Evolutionary conservation across 2,329 filamentous ascomycete genomes (phyloP), one percentile per base, ranked within the genome.

Genomic region (Talaromyces pinophilus): DNA sequence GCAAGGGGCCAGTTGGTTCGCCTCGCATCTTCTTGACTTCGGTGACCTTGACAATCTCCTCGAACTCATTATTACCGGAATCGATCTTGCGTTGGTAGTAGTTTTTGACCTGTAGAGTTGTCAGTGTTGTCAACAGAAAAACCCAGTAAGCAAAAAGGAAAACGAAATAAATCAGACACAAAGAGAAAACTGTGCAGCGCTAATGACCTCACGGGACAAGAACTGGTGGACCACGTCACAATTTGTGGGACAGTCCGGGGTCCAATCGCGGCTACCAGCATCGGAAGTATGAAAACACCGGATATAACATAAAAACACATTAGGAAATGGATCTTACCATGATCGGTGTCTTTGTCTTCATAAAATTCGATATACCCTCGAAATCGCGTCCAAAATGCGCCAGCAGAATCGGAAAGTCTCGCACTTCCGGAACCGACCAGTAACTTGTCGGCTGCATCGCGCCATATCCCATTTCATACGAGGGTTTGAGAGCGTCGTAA

Each of bases 261-360:
- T 7, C 54, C n/a, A 57, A 57, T 57, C 33, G 30, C 33, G n/a
- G 54, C n/a, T 17, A 22, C 33, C 54, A 57, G 33, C 54, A 22
- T 38, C n/a, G 54, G 33, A 57, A 25, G 54, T 38, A 57, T 40
- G 13, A 55, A 57, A 57, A 38, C 33, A 25, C 33, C 54, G 11
- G 10, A 57, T 38, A 54, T 30, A 54, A 28, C 6, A 33, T 6
- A 30, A 30, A 30, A 30, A 25, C 17, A 54, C 10, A 22, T 38
- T 35, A 19, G 13, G 17, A 35, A 4, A 35, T 35, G 1, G 10
- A 57, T 38, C 79, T 70, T 76, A 84, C 82, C 82, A 84, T 84
- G 1, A 81, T 81, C n/a, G 79, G 77, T 11, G 82, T 83, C 70
- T 84, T 84, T 0, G 82, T 82, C 69, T 82, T 83, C 82, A 84